Evolutionary conservation across 2,329 filamentous ascomycete species (phyloP).

Genomic region (Dactylellina haptotyla): DNA sequence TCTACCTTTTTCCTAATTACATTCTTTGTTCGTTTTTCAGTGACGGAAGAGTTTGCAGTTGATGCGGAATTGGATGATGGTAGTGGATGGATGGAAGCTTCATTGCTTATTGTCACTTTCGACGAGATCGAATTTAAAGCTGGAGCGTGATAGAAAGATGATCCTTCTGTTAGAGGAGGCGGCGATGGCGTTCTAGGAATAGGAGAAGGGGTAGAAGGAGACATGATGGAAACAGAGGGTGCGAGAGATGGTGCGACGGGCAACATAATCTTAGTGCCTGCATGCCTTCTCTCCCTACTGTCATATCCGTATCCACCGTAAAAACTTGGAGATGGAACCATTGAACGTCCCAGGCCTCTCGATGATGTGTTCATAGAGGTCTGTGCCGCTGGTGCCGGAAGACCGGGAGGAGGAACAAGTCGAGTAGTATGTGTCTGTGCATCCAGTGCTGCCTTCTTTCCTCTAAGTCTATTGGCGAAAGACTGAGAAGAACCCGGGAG

Average conservation of each 20-base stretch:
- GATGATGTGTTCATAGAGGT: neutral
- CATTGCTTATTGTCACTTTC: conserved; percentile 29
- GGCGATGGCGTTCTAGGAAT: conserved; percentile 48
- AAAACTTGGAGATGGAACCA: conserved; percentile 40
- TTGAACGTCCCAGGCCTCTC: conserved; percentile 25
- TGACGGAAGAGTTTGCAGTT: conserved; percentile 39
- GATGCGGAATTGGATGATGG: conserved; percentile 29
- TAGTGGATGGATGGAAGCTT: conserved; percentile 18
- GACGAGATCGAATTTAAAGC: conserved; percentile 28
- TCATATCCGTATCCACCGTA: conserved; percentile 36
- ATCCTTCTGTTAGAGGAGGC: conserved; percentile 17
- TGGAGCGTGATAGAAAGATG: conserved; percentile 24
- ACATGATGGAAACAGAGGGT: conserved; percentile 24
- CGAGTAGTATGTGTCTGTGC: conserved; percentile 27
- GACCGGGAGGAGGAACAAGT: conserved; percentile 32
- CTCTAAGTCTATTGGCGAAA: conserved; percentile 33
- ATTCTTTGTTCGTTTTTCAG: conserved; percentile 40
- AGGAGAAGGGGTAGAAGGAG: conserved; percentile 38
- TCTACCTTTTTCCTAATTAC: conserved; percentile 32
- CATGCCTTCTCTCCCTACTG: conserved; percentile 36
- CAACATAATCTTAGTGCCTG: conserved; percentile 24
- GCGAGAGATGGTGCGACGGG: conserved; percentile 30
- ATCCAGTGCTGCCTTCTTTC: conserved; percentile 42
- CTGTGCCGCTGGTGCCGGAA: conserved; percentile 14
- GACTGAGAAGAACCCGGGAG: conserved; percentile 26